Evolutionary conservation across 2,329 filamentous ascomycete genomes (phyloP), one percentile per base, ranked within the genome.

Genomic region (Hypoxylon sp.): DNA sequence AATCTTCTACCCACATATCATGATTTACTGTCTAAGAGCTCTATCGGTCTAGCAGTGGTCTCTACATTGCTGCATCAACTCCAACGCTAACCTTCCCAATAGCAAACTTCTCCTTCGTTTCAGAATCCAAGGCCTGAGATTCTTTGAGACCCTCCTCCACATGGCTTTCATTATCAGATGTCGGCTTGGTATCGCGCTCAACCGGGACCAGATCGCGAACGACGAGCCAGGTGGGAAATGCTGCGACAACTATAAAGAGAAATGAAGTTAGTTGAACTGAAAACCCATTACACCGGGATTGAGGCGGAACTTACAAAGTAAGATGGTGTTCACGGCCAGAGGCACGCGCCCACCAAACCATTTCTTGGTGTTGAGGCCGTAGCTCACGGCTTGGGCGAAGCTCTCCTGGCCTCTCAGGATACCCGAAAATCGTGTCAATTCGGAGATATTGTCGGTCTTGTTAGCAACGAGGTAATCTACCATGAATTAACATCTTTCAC

Each of bases 401-500:
- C 80, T 82, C 73, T 83, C 81, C 65, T 82, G 80, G 1, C 81
- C 81, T 33, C 81, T 67, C 19, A 82, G 69, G 29, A 82, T 79
- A 4, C 81, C 81, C 2, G 80, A 79, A 50, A 81, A 79, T 0
- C 81, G 78, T 2, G 79, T 80, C 13, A 86, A 75, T 68, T 88
- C 85, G 0, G 85, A 85, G 63, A 87, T 86, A 54, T 87, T 86
- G 58, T 87, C 83, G 0, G 85, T 87, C 78, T 83, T 87, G 4
- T 83, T 86, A 0, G 85, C 84, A 1, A 88, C 77, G 17, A 88
- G 77, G 70, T 87, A 88, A 68, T 88, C 67, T 69, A 5, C 10
- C 9, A 14, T 9, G 2, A 6, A 17, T 69, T 24, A 69, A 54
- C 54, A 33, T 22, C 0, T 48, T 3, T 26, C 24, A 24, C 3